Conservation (phyloP, 2,329 filamentous ascomycete species). For the Bipolaris sorokiniana region DNA sequence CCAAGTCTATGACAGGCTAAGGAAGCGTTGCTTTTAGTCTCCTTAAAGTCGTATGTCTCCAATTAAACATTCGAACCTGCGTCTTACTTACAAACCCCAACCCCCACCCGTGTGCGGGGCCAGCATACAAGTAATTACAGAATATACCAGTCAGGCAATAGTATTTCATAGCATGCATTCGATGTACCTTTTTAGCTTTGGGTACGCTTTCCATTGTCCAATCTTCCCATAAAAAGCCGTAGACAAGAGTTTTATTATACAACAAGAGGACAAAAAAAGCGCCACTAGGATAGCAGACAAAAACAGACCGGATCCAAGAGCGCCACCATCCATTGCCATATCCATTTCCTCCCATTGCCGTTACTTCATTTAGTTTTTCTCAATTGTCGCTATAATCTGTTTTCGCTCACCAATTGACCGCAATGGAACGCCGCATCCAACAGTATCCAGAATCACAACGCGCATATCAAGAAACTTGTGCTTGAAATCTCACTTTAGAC, state of each 20-base stretch:
- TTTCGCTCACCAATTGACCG: background rate
- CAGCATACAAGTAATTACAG: background rate
- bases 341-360: constrained; percentile 5
- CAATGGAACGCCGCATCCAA: background rate
- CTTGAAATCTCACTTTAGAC: background rate
- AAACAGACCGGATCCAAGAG: constrained; percentile 5
- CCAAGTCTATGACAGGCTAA: constrained; percentile 45
- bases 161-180: constrained; percentile 1
- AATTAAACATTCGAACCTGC: no score
- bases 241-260: constrained; percentile 5
- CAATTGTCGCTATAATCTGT: constrained; percentile 1
- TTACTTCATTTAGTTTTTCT: background rate
- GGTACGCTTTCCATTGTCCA: background rate
- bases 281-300: background rate
- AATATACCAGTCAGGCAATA: background rate
- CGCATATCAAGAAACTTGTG: background rate
- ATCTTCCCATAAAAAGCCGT: background rate
- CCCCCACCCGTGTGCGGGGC: no score
- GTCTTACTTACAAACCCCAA: background rate
- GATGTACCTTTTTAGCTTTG: background rate
- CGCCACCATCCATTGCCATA: constrained; percentile 7
- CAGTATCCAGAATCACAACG: background rate
- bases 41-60: no score
- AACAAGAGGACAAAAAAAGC: background rate
- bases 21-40: no score